Conservation (phyloP, 176 grass and related monocot species). For the Bothriochloa decipiens region DNA sequence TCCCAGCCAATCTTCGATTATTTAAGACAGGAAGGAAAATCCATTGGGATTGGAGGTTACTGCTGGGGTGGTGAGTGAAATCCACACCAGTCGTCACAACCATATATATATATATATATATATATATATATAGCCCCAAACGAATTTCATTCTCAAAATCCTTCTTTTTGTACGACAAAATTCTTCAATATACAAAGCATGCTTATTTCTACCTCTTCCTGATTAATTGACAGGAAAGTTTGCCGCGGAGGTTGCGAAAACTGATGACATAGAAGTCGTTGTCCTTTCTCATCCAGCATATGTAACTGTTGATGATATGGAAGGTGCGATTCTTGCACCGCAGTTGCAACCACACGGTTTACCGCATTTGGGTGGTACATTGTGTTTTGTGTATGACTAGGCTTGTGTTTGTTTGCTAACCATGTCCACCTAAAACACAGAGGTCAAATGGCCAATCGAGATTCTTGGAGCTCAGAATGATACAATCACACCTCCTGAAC, state of each 20-base stretch:
- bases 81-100: neutral
- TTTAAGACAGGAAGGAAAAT: constrained; percentile 16
- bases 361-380: neutral
- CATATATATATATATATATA: neutral
- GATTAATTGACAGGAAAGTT: constrained; percentile 2
- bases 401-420: neutral
- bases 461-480: constrained; percentile 45
- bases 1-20: constrained; percentile 21
- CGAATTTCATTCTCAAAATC: too few relatives aligned
- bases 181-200: neutral
- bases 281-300: constrained; percentile 9
- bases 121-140: neutral
- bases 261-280: neutral
- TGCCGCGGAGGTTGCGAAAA: neutral
- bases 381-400: neutral
- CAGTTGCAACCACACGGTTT: too few relatives aligned
- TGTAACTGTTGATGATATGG: constrained; percentile 9
- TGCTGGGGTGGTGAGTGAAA: constrained; percentile 47
- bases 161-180: too few relatives aligned
- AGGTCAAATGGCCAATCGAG: constrained; percentile 40
- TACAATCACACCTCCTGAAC: neutral
- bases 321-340: neutral
- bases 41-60: constrained; percentile 20
- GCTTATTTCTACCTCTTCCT: neutral
- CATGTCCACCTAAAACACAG: neutral